Conservation (phyloP, 352 stramenopile species). For the Plasmopara viticola region DNA sequence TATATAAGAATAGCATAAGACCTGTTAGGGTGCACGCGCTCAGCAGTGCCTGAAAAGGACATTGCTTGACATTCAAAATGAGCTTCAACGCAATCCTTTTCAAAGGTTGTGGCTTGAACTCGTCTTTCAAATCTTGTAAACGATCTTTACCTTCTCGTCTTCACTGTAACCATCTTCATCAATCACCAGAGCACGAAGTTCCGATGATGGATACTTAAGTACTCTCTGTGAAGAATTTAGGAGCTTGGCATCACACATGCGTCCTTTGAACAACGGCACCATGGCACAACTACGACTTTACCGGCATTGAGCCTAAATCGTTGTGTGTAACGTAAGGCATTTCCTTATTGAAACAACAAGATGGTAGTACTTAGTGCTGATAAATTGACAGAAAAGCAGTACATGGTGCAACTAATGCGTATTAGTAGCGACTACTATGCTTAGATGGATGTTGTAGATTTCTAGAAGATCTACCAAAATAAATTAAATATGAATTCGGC, state of each 20-base stretch:
- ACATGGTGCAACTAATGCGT: too few relatives aligned
- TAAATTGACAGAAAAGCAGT: too few relatives aligned
- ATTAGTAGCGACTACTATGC: too few relatives aligned
- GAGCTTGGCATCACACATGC: slow-evolving; percentile 49
- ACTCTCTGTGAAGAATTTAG: slow-evolving; percentile 16
- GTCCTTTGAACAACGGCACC: slow-evolving; percentile 27
- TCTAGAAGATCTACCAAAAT: too few relatives aligned
- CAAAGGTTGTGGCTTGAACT: slow-evolving; percentile 45
- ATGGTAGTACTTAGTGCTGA: too few relatives aligned
- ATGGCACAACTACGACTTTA: too few relatives aligned
- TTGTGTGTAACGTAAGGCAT: too few relatives aligned
- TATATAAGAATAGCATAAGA: slow-evolving; percentile 65
- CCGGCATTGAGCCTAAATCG: too few relatives aligned
- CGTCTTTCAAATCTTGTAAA: slow-evolving; percentile 20
- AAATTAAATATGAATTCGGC: too few relatives aligned
- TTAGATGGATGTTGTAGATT: too few relatives aligned
- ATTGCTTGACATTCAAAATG: slow-evolving; percentile 45
- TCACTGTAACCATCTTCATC: slow-evolving; percentile 27
- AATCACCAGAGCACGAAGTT: slow-evolving; percentile 42
- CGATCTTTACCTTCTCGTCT: slow-evolving; percentile 8
- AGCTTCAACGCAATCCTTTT: slow-evolving; percentile 51
- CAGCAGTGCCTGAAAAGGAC: slow-evolving; percentile 48
- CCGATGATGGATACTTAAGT: slow-evolving; percentile 28
- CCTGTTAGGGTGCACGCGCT: slow-evolving; percentile 40
- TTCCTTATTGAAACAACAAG: too few relatives aligned